phyloP scores from a whole-genome alignment of 371 early-diverging fungal species.

The Mortierella sp. region DNA sequence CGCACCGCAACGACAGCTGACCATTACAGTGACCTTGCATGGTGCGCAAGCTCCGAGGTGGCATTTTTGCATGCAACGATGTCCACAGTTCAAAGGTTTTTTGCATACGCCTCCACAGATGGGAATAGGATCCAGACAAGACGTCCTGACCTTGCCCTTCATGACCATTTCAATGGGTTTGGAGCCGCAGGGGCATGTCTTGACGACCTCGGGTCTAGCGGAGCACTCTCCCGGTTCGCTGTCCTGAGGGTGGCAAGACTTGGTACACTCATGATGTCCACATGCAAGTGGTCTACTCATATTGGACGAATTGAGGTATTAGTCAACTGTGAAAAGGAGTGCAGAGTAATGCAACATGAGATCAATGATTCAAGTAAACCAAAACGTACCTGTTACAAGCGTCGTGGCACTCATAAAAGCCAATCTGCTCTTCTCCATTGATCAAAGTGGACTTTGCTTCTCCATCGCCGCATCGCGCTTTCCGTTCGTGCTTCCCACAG shows the following conservation, averaged over 20 bases:
- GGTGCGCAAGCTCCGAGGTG: conserved; percentile 84
- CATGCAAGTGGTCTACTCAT: conserved; percentile 71
- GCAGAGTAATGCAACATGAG: not conserved
- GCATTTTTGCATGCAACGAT: conserved; percentile 79
- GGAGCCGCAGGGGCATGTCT: conserved; percentile 91
- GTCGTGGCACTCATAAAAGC: conserved; percentile 74
- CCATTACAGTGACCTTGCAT: conserved; percentile 65
- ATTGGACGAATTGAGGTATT: not conserved
- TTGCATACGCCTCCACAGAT: conserved; percentile 79
- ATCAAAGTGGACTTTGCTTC: conserved; percentile 43
- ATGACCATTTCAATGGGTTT: conserved; percentile 56
- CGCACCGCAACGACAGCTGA: conserved; percentile 78
- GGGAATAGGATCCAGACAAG: conserved; percentile 86
- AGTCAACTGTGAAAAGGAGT: not conserved
- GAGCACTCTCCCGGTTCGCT: conserved; percentile 75
- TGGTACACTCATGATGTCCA: conserved; percentile 83
- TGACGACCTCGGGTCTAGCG: conserved; percentile 72
- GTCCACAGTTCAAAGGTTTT: conserved; percentile 79
- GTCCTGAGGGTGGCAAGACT: conserved; percentile 78
- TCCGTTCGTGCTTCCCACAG: conserved; percentile 77
- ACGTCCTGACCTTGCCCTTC: conserved; percentile 59
- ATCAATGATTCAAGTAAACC: not conserved
- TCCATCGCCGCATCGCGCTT: conserved; percentile 74
- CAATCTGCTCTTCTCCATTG: conserved; percentile 51
- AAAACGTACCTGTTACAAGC: conserved; percentile 68